Evolutionary conservation across 768 basidiomycete species (phyloP).

Genomic region (Rubroboletus pulcherrimus): DNA sequence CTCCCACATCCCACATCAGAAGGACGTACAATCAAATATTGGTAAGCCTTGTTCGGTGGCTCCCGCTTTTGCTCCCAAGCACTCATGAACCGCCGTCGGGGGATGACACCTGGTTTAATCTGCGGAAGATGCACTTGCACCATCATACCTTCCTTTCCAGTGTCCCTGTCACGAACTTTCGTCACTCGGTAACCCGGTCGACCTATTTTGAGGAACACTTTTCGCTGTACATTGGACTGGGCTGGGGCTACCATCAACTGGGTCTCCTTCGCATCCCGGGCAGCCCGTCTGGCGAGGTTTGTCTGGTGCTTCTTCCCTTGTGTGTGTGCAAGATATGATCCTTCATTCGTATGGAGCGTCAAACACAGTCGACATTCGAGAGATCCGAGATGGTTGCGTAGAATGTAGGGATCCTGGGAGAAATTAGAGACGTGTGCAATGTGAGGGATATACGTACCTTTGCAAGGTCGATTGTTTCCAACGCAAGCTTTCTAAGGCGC

Average conservation of each 20-base stretch:
- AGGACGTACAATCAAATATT: slow-evolving; percentile 87
- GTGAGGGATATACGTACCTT: slow-evolving; percentile 53
- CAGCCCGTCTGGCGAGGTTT: slow-evolving; percentile 93
- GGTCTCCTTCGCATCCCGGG: slow-evolving; percentile 94
- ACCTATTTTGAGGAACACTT: slow-evolving; percentile 97
- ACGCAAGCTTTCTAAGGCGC: slow-evolving; percentile 87
- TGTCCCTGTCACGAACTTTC: slow-evolving; percentile 89
- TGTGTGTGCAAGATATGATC: slow-evolving; percentile 97
- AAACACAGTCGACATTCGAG: slow-evolving; percentile 97
- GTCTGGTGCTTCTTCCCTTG: slow-evolving; percentile 99
- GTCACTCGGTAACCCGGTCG: slow-evolving; percentile 94
- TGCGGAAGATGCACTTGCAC: slow-evolving; percentile 96
- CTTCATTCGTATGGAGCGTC: slow-evolving; percentile 99
- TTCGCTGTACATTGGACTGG: slow-evolving; percentile 77
- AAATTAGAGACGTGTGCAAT: slow-evolving; percentile 9
- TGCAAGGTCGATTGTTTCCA: slow-evolving; percentile 97
- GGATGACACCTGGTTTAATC: slow-evolving; percentile 81
- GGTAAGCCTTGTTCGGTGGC: slow-evolving; percentile 92
- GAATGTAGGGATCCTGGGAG: slow-evolving; percentile 89
- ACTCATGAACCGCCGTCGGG: slow-evolving; percentile 91
- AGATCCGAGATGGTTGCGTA: slow-evolving; percentile 97
- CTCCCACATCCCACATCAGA: slow-evolving; percentile 11
- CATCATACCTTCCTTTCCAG: slow-evolving; percentile 94
- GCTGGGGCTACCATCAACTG: slow-evolving; percentile 85
- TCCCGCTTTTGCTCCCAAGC: slow-evolving; percentile 97